A percentile compares a stretch with the other conserved stretches of the same genome.
Evolutionary conservation across 257 asterid species (phyloP).

Genomic region (Ballota nigra): DNA sequence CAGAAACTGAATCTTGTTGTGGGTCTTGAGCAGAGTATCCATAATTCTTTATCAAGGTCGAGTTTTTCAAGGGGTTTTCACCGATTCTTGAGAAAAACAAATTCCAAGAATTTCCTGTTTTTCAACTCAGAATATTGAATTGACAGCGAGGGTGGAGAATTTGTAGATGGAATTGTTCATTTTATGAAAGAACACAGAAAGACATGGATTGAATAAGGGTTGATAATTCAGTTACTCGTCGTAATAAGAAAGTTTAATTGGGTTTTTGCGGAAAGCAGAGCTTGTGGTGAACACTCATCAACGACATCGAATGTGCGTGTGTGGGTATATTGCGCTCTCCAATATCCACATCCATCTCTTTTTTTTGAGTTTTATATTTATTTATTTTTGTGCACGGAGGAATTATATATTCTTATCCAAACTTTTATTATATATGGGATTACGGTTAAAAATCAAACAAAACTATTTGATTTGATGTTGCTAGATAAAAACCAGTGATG

Average conservation of each 20-base stretch:
- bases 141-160: conserved; percentile 4
- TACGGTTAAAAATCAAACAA: too few relatives aligned
- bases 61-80: conserved; percentile 18
- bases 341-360: conserved; percentile 26
- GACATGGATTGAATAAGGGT: conserved; percentile 1
- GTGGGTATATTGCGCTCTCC: conserved; percentile 32
- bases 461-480: too few relatives aligned
- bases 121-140: conserved; percentile 25
- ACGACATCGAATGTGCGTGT: conserved; percentile 16
- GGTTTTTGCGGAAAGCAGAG: conserved; percentile 20
- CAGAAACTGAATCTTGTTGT: conserved; percentile 69
- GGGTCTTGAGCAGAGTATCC: conserved; percentile 78
- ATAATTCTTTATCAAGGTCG: conserved; percentile 29
- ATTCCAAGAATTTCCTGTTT: conserved; percentile 25
- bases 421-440: too few relatives aligned
- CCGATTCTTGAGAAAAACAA: conserved; percentile 24
- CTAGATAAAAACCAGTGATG: too few relatives aligned
- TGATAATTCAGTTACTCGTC: conserved; percentile 26
- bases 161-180: conserved; percentile 4
- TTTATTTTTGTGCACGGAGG: neutral
- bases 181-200: neutral
- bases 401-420: too few relatives aligned
- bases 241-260: neutral
- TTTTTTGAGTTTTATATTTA: neutral
- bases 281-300: conserved; percentile 33